Evolutionary conservation across 2,329 filamentous ascomycete species (phyloP).

Genomic region (Drechslerella coelobrocha): DNA sequence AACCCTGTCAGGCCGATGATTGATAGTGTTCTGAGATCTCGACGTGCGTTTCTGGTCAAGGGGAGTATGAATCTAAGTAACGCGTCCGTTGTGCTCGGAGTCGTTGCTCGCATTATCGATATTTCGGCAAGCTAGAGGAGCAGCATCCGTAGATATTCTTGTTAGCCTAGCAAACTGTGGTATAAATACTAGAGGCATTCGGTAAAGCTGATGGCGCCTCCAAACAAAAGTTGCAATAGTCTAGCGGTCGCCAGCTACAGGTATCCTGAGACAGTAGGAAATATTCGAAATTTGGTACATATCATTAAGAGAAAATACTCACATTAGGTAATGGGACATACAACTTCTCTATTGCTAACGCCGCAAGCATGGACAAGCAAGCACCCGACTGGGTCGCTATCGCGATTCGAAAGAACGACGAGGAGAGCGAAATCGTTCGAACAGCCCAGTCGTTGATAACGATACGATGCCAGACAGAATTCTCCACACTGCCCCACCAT

Average conservation of each 20-base stretch:
- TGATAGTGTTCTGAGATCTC: slow-evolving; percentile 7
- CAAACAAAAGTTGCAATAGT: too few relatives aligned
- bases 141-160: background rate
- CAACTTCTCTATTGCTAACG: slow-evolving; percentile 23
- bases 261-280: too few relatives aligned
- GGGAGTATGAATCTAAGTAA: slow-evolving; percentile 15
- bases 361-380: slow-evolving; percentile 34
- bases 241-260: too few relatives aligned
- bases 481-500: slow-evolving; percentile 24
- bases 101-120: slow-evolving; percentile 14
- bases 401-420: slow-evolving; percentile 15
- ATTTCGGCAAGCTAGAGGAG: slow-evolving; percentile 10
- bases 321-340: slow-evolving; percentile 17
- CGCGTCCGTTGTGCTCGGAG: background rate
- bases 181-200: too few relatives aligned
- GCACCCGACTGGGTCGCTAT: slow-evolving; percentile 8
- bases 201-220: too few relatives aligned
- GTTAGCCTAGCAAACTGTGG: too few relatives aligned
- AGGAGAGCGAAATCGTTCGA: slow-evolving; percentile 18
- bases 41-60: slow-evolving; percentile 6
- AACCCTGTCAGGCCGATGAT: slow-evolving; percentile 6
- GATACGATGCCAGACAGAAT: slow-evolving; percentile 13
- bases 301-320: slow-evolving; percentile 6
- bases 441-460: slow-evolving; percentile 26
- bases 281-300: too few relatives aligned